Conservation (phyloP, 1,284 basidiomycete genomes). For the Pascua guehoae region DNA sequence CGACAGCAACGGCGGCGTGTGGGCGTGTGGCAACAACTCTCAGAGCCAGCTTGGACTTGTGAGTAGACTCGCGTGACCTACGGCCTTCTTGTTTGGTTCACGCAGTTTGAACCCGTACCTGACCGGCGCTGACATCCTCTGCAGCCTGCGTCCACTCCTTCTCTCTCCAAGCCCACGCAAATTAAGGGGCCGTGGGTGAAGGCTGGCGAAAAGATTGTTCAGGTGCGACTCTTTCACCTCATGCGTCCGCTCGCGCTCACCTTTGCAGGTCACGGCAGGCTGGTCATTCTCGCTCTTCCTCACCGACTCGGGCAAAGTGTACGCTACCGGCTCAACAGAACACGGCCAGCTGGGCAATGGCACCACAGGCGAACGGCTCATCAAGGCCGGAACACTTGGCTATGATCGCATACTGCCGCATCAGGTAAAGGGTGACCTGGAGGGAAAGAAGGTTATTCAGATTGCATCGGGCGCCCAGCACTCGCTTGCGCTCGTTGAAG, state of each 20-base stretch:
- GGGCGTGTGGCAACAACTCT: constrained; percentile 77
- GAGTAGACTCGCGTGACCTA: constrained; percentile 5
- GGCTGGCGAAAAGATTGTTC: constrained; percentile 32
- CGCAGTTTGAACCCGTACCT: not conserved
- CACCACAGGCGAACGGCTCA: constrained; percentile 66
- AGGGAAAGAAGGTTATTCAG: constrained; percentile 68
- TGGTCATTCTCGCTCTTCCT: constrained; percentile 78
- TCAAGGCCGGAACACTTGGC: constrained; percentile 73
- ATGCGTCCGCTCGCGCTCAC: too few species aligned
- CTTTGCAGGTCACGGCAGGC: constrained; percentile 61
- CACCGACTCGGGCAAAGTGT: constrained; percentile 78
- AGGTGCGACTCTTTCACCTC: too few species aligned
- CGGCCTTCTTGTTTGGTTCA: too few species aligned
- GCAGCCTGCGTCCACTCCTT: constrained; percentile 20
- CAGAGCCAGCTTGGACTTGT: constrained; percentile 62
- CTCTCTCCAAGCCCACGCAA: constrained; percentile 23
- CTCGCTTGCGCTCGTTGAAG: constrained; percentile 71
- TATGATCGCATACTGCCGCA: constrained; percentile 75
- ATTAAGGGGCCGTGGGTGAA: constrained; percentile 40
- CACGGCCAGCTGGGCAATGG: constrained; percentile 91
- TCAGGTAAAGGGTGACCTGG: constrained; percentile 62
- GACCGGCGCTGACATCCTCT: not conserved
- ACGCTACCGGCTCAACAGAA: constrained; percentile 84
- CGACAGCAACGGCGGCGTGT: constrained; percentile 73
- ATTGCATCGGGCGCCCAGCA: constrained; percentile 86